Conservation (phyloP, 2,329 filamentous ascomycete genomes). For the Ophiocordyceps camponoti-leonardi region DNA sequence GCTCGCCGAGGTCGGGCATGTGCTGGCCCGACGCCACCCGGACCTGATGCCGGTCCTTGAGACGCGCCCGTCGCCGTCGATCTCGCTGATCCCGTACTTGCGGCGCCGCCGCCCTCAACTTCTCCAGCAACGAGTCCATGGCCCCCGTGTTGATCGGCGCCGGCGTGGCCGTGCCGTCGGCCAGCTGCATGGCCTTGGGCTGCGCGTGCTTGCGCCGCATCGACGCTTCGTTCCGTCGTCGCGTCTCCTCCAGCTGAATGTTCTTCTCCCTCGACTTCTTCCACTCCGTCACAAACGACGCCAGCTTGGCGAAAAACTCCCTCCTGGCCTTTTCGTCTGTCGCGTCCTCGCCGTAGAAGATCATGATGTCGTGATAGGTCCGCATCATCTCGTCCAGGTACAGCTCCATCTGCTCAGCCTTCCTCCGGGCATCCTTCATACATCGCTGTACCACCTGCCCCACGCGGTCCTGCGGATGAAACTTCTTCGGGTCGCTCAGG, state of each 20-base stretch:
- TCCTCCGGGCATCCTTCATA: constrained; percentile 93
- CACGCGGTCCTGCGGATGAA: constrained; percentile 93
- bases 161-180: constrained; percentile 42
- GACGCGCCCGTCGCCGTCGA: constrained; percentile 64
- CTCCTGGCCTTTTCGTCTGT: constrained; percentile 81
- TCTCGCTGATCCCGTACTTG: constrained; percentile 82
- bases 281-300: constrained; percentile 81
- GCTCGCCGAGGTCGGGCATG: constrained; percentile 47
- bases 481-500: constrained; percentile 89
- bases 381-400: constrained; percentile 87
- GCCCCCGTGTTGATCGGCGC: constrained; percentile 52
- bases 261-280: constrained; percentile 96
- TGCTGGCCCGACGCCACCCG: constrained; percentile 79
- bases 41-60: constrained; percentile 83
- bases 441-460: constrained; percentile 76
- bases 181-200: constrained; percentile 32
- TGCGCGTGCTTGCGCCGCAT: constrained; percentile 82
- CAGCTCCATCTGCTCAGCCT: constrained; percentile 87
- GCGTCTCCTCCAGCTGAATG: constrained; percentile 60
- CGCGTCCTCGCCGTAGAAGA: constrained; percentile 89
- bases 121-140: constrained; percentile 92
- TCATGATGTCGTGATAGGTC: constrained; percentile 88
- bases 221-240: constrained; percentile 72
- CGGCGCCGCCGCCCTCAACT: constrained; percentile 80
- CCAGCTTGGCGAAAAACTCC: constrained; percentile 91